Evolutionary conservation across 805 yeast species (phyloP).

Genomic region (Candida stauntonica): DNA sequence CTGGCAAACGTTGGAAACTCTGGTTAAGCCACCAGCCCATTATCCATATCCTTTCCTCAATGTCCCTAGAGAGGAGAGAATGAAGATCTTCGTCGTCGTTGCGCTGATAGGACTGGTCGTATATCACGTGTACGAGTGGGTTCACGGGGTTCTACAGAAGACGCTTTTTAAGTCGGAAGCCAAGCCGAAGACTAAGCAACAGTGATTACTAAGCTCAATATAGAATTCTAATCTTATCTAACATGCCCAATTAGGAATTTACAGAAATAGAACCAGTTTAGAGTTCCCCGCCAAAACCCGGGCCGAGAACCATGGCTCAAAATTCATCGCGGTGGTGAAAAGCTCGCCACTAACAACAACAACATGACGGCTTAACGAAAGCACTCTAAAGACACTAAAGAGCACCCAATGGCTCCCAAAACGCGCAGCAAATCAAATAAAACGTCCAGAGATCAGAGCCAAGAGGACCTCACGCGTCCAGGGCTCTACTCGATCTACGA

Average conservation of each 20-base stretch:
- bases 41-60: slow-evolving; percentile 71
- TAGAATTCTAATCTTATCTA: neutral
- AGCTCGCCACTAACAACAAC: neutral
- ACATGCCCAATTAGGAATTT: neutral
- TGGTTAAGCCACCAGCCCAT: slow-evolving; percentile 44
- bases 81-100: slow-evolving; percentile 45
- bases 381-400: neutral
- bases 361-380: too few species aligned
- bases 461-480: slow-evolving; percentile 15
- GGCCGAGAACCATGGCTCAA: too few species aligned
- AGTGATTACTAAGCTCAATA: neutral
- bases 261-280: too few species aligned
- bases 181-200: slow-evolving; percentile 6
- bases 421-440: neutral
- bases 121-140: slow-evolving; percentile 27
- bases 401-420: neutral
- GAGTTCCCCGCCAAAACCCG: too few species aligned
- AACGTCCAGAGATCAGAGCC: slow-evolving; percentile 4
- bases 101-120: slow-evolving; percentile 33
- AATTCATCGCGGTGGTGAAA: neutral
- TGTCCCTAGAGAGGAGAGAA: slow-evolving; percentile 41
- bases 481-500: slow-evolving; percentile 16
- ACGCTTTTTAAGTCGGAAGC: slow-evolving; percentile 2
- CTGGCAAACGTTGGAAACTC: slow-evolving; percentile 46
- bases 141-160: slow-evolving; percentile 22